Base-by-base conservation (phyloP, 768 basidiomycete genomes). In the Mycena metata region DNA sequence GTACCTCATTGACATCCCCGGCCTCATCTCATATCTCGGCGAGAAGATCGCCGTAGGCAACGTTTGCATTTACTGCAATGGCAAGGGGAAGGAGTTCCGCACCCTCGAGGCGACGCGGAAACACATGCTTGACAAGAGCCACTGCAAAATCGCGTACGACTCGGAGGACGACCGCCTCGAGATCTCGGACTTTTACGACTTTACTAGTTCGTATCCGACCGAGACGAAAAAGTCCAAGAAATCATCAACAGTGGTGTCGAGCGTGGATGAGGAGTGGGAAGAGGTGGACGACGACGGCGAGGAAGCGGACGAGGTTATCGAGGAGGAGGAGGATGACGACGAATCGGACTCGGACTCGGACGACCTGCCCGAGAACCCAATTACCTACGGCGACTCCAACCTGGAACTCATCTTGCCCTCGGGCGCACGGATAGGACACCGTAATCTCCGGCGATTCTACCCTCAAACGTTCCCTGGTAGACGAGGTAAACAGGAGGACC, bases 131-230 rank as follows among this genome's bases (percentile, higher is more conserved):
- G 96, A 96, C 84, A 99, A 99, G 82, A 86, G 88, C 65, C 98
- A 99, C 76, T 98, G 96, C 86, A 98, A 98, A 81, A 89, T 99
- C 70, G 92, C 94, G 0, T 99, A 97, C 79, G 94, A 96, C 66
- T 80, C 86, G 1, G 90, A 94, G 73, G 76, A 82, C 43, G 95
- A 98, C 75, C 88, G 90, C 46, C 87, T 96, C 59, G 96, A 97
- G 72, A 71, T 97, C 7, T 94, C 96, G 0, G 96, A 98, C 72
- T 98, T 85, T 76, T 99, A 99, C 81, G 96, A 98, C 79, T 99
- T 97, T 78, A 86, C 90, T 0, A 78, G 84, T 0, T 95, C 93
- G 13, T 97, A 97, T 76, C 92, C 93, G 43, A 74, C 77, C 12
- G 83, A 84, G 1, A 45, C 67, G 17, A 73, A 69, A 60, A 75